A percentile compares a stretch with the other conserved stretches of the same genome.
Conservation (phyloP, 2,329 filamentous ascomycete genomes). For the Cucurbitaria berberidis region DNA sequence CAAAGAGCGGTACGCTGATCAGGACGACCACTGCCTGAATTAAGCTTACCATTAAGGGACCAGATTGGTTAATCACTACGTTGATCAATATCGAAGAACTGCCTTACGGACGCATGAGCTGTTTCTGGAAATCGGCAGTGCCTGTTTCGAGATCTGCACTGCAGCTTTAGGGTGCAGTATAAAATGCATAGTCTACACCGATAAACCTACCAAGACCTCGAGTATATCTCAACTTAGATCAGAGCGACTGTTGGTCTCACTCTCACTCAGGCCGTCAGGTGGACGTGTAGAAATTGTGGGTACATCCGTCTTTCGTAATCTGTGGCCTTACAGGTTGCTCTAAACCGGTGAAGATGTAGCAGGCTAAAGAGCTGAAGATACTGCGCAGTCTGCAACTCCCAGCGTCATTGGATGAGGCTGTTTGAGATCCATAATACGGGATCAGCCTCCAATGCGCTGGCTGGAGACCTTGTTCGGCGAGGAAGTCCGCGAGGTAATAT, state of each 20-base stretch:
- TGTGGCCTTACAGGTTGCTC: not conserved
- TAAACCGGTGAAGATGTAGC: slow-evolving; percentile 1
- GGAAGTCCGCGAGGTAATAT: slow-evolving; percentile 13
- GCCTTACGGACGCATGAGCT: not conserved
- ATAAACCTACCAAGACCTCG: not conserved
- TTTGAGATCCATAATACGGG: slow-evolving; percentile 1
- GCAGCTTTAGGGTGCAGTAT: not conserved
- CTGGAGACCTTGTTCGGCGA: slow-evolving; percentile 17
- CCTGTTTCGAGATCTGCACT: not conserved
- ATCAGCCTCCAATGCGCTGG: slow-evolving; percentile 11
- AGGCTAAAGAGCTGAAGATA: slow-evolving; percentile 1
- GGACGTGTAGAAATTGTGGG: not conserved
- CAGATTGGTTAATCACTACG: slow-evolving; percentile 5
- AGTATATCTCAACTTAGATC: not conserved
- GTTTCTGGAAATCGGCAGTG: slow-evolving; percentile 4
- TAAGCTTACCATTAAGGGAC: slow-evolving; percentile 3
- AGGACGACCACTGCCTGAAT: too few relatives aligned
- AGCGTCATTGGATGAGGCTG: slow-evolving; percentile 3
- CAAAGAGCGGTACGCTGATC: not conserved
- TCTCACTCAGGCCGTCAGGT: not conserved
- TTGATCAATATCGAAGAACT: slow-evolving; percentile 11
- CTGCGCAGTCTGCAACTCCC: not conserved
- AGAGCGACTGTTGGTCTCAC: not conserved
- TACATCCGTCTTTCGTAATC: not conserved
- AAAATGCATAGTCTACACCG: not conserved